phyloP scores from a whole-genome alignment of 352 stramenopile genomes.

The Globisporangium heterothallicum region DNA sequence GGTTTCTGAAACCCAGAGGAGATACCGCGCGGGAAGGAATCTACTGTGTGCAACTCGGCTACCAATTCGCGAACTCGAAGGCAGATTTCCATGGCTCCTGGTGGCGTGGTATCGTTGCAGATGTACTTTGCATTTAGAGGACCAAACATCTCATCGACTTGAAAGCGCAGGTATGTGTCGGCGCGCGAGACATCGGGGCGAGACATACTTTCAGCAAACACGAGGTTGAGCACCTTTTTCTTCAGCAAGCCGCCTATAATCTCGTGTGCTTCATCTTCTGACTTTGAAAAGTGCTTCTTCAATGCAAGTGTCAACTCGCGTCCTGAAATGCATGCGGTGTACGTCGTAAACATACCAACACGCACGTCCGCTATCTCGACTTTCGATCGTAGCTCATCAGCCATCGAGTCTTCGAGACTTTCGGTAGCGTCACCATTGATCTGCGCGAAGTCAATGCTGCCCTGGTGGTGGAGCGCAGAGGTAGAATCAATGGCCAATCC shows the following conservation, averaged over 20 bases:
- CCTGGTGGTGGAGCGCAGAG: constrained; percentile 22
- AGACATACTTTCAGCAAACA: constrained; percentile 43
- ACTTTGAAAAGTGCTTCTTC: constrained; percentile 58
- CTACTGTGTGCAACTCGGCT: constrained; percentile 57
- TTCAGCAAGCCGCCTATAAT: constrained; percentile 43
- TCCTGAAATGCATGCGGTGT: constrained; percentile 49
- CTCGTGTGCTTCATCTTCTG: constrained; percentile 29
- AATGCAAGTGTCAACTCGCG: constrained; percentile 44
- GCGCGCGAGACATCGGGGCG: constrained; percentile 39
- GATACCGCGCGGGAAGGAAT: constrained; percentile 66
- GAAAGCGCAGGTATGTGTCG: constrained; percentile 73
- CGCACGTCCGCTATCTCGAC: constrained; percentile 55
- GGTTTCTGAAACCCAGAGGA: constrained; percentile 54
- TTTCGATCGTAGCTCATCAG: constrained; percentile 53
- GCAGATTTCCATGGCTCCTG: constrained; percentile 66
- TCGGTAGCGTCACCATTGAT: constrained; percentile 27
- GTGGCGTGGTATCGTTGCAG: constrained; percentile 32
- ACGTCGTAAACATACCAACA: constrained; percentile 69
- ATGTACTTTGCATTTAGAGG: constrained; percentile 82
- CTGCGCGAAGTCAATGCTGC: constrained; percentile 30
- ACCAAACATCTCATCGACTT: constrained; percentile 79
- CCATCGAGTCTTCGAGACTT: constrained; percentile 55
- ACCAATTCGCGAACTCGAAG: constrained; percentile 57
- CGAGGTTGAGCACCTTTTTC: constrained; percentile 40
- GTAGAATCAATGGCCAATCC: constrained; percentile 43